Evolutionary conservation across 164 flowering plant species (phyloP), one percentile per base, ranked within the genome.

Genomic region (Sextonia rubra): DNA sequence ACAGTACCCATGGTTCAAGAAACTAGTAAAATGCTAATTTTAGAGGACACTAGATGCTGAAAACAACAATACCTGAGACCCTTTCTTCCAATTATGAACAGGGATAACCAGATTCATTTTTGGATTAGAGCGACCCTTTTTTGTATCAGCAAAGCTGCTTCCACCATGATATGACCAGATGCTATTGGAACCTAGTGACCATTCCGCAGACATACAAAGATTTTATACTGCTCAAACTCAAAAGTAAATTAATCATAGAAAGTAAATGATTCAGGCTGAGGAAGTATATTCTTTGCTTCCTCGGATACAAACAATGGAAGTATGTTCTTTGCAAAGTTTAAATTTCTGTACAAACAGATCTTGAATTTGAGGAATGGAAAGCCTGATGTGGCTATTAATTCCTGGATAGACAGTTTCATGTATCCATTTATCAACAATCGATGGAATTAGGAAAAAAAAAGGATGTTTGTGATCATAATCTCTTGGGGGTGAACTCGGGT

Each of bases 71-170:
- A 95, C 99, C 97, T 95, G 99, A 80, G 99, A 95, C 69, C 99
- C 99, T 85, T 95, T 95, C 78, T 98, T 91, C 99, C 99, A 95
- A 79, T 87, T 86, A 48, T 84, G 77, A 74, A 87, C 93, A 77
- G 97, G 97, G 78, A 95, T 83, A 66, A 86, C 76, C 22, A 97
- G 96, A 80, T 85, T 68, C 99, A 95, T 95, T 82, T 84, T 90
- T 27, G 99, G 99, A 77, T 95, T 93, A 82, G 93, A 95, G 25
- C 98, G 98, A 47, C 94, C 89, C 76, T 95, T 92, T 78, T 90
- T 93, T 74, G 86, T 88, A 79, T 93, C 98, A 75, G 97, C 88
- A 87, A 95, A 95, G 81, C 99, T 95, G 92, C 64, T 77, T 74
- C 75, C 80, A 83, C 60, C 65, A 80, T 70, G 44, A 76, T 60